Evolutionary conservation across 2,329 filamentous ascomycete genomes (phyloP).

Genomic region (Aspergillus novoparasiticus): DNA sequence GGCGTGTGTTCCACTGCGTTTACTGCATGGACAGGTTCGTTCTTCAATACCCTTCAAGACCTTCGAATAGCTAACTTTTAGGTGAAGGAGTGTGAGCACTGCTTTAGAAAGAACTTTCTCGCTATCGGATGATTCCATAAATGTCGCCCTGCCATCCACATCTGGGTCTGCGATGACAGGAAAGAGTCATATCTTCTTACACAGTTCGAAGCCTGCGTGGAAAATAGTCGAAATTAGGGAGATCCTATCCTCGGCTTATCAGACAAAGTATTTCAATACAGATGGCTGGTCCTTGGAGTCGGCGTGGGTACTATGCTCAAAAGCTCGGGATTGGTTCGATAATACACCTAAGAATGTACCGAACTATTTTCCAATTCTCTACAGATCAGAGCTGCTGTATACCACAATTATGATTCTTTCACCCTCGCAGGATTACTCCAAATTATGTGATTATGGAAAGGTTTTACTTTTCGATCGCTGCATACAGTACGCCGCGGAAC

Average conservation of each 20-base stretch:
- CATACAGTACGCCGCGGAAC: slow-evolving; percentile 76
- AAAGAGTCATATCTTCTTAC: slow-evolving; percentile 51
- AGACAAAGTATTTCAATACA: slow-evolving; percentile 80
- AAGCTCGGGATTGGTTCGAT: slow-evolving; percentile 78
- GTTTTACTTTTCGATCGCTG: slow-evolving; percentile 83
- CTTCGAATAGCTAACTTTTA: not conserved
- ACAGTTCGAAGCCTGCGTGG: slow-evolving; percentile 69
- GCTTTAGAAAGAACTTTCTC: slow-evolving; percentile 86
- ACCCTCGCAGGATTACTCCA: slow-evolving; percentile 71
- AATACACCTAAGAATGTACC: slow-evolving; percentile 69
- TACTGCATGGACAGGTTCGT: slow-evolving; percentile 83
- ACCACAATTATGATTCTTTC: slow-evolving; percentile 89
- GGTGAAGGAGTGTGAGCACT: slow-evolving; percentile 76
- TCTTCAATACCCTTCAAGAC: not conserved
- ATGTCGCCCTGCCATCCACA: slow-evolving; percentile 71
- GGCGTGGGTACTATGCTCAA: slow-evolving; percentile 43
- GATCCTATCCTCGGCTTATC: slow-evolving; percentile 87
- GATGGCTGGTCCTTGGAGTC: slow-evolving; percentile 61
- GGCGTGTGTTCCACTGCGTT: slow-evolving; percentile 85
- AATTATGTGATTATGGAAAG: slow-evolving; percentile 73
- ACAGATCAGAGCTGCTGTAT: slow-evolving; percentile 86
- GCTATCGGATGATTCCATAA: slow-evolving; percentile 85
- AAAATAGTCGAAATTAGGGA: slow-evolving; percentile 81
- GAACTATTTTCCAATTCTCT: slow-evolving; percentile 69
- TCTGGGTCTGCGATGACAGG: slow-evolving; percentile 49